Conservation (phyloP, 2,329 filamentous ascomycete species). For the Cladobotryum protrusum region DNA sequence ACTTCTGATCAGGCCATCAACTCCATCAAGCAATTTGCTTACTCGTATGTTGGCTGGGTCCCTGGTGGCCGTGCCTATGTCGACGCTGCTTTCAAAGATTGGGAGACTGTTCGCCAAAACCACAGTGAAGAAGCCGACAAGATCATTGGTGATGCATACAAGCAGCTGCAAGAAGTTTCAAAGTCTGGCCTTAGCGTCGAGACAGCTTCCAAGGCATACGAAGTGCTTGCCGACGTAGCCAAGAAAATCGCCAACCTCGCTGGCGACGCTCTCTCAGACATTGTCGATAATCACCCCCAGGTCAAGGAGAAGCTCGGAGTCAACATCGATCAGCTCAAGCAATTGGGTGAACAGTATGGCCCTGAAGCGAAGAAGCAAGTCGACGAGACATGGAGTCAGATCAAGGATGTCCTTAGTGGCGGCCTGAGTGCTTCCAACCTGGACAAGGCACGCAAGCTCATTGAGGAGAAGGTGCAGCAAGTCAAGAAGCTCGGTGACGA, state of each 20-base stretch:
- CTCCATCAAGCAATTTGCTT: constrained; percentile 59
- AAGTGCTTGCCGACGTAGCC: constrained; percentile 56
- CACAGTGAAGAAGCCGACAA: constrained; percentile 65
- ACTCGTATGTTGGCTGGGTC: constrained; percentile 64
- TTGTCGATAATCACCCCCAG: constrained; percentile 67
- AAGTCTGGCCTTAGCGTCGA: constrained; percentile 56
- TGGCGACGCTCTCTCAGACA: constrained; percentile 55
- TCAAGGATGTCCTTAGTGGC: constrained; percentile 56
- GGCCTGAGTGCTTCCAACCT: constrained; percentile 50
- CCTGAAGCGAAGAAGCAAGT: constrained; percentile 72
- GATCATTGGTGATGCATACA: constrained; percentile 61
- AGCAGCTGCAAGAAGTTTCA: constrained; percentile 56
- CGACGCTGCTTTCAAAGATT: constrained; percentile 62
- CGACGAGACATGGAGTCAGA: constrained; percentile 63
- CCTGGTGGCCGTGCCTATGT: constrained; percentile 65
- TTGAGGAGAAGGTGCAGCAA: constrained; percentile 65
- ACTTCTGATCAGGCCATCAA: constrained; percentile 60
- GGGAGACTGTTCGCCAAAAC: constrained; percentile 60
- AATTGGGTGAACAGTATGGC: constrained; percentile 62
- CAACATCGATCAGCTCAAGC: constrained; percentile 61
- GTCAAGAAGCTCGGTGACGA: constrained; percentile 63
- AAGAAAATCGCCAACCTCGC: constrained; percentile 55
- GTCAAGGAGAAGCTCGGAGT: constrained; percentile 67
- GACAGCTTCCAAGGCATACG: constrained; percentile 54
- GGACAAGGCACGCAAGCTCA: constrained; percentile 52